Evolutionary conservation across 1,284 basidiomycete genomes (phyloP).

Genomic region (Pseudozyma sp.): DNA sequence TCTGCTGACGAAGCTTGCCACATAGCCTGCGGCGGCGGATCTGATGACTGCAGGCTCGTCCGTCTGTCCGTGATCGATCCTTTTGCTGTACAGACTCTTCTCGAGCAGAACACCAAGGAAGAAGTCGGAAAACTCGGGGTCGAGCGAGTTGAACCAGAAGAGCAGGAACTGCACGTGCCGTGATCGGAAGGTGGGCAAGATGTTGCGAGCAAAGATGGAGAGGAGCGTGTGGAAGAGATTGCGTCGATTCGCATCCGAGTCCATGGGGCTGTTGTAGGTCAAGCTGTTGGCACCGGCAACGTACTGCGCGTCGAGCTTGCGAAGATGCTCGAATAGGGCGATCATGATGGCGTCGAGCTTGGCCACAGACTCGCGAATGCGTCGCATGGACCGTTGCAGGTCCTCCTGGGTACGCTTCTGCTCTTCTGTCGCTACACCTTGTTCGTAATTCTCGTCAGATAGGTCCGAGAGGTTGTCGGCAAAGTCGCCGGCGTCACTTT

Average conservation of each 20-base stretch:
- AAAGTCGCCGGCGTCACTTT: conserved; percentile 59
- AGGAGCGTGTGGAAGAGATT: conserved; percentile 82
- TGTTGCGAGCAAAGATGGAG: conserved; percentile 89
- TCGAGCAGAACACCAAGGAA: conserved; percentile 93
- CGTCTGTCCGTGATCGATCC: conserved; percentile 31
- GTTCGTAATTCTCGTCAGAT: conserved; percentile 73
- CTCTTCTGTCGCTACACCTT: conserved; percentile 29
- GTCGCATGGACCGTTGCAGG: conserved; percentile 41
- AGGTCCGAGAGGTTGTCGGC: conserved; percentile 71
- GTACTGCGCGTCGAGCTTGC: conserved; percentile 68
- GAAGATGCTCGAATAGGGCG: conserved; percentile 85
- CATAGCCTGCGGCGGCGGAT: conserved; percentile 64
- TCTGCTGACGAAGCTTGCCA: conserved; percentile 88
- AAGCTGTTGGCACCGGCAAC: conserved; percentile 39
- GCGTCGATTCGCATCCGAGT: conserved; percentile 47
- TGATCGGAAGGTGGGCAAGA: conserved; percentile 94
- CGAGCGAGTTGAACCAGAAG: conserved; percentile 93
- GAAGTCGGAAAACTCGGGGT: conserved; percentile 87
- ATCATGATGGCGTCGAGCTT: conserved; percentile 91
- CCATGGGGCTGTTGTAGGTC: conserved; percentile 37
- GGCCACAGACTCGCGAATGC: conserved; percentile 83
- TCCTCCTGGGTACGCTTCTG: conserved; percentile 47
- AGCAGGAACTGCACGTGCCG: conserved; percentile 96
- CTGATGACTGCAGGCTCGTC: conserved; percentile 62
- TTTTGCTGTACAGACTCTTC: conserved; percentile 79